Percentiles rank a stretch among this genome's conserved stretches.
Evolutionary conservation across 805 yeast genomes (phyloP).

Genomic region (Candida odintsovae): DNA sequence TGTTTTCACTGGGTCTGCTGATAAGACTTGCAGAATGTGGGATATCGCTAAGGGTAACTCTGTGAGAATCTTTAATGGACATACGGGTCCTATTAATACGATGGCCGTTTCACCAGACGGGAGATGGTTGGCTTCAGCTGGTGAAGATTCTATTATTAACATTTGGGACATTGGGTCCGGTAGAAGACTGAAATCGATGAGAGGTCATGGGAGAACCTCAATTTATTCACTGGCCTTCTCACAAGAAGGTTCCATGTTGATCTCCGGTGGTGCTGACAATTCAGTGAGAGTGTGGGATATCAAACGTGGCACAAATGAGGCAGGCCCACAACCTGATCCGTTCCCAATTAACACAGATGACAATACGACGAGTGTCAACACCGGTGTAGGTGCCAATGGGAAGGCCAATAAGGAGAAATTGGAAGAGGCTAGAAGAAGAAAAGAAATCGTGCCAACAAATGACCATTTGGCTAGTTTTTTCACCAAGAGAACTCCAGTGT

Average conservation of each 20-base stretch:
- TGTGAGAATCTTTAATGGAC: slow-evolving; percentile 90
- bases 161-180: slow-evolving; percentile 96
- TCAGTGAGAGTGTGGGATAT: slow-evolving; percentile 96
- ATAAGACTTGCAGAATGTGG: slow-evolving; percentile 98
- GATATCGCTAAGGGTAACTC: slow-evolving; percentile 84
- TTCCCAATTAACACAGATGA: slow-evolving; percentile 36
- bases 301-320: slow-evolving; percentile 75
- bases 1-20: slow-evolving; percentile 91
- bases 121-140: slow-evolving; percentile 91
- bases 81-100: slow-evolving; percentile 80
- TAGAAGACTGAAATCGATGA: slow-evolving; percentile 80
- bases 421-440: slow-evolving; percentile 47
- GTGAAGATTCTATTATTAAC: slow-evolving; percentile 84
- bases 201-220: slow-evolving; percentile 88
- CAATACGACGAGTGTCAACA: slow-evolving; percentile 24
- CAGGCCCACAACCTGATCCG: slow-evolving; percentile 73
- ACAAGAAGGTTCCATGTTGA: slow-evolving; percentile 81
- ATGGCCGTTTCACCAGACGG: slow-evolving; percentile 95
- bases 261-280: slow-evolving; percentile 89
- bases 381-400: slow-evolving; percentile 10
- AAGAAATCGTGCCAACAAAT: slow-evolving; percentile 72
- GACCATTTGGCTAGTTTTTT: slow-evolving; percentile 93
- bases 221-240: slow-evolving; percentile 82
- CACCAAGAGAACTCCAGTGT: slow-evolving; percentile 92
- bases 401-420: slow-evolving; percentile 27